Evolutionary conservation across 139 green algal genomes (phyloP).

Genomic region (Chlamydomonas applanata): DNA sequence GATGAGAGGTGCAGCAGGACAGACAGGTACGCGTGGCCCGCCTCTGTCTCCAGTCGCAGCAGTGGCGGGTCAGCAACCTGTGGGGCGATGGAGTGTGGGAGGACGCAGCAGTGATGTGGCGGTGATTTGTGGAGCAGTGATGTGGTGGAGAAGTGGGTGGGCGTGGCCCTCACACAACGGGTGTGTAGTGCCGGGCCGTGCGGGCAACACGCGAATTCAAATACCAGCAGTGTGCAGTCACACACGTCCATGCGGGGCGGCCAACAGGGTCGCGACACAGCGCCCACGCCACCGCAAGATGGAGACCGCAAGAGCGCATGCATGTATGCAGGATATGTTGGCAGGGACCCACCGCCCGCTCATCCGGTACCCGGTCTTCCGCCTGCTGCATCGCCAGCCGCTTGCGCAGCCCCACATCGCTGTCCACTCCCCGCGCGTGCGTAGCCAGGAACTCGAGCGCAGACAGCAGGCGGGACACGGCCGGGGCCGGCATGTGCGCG

Average conservation of each 20-base stretch:
- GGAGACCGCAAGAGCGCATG: no score
- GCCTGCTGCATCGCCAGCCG: constrained; percentile 60
- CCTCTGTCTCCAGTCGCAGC: constrained; percentile 88
- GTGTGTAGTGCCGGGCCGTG: no score
- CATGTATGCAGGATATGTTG: neutral
- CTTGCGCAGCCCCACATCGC: constrained; percentile 60
- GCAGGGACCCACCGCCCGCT: constrained; percentile 8
- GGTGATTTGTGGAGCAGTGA: no score
- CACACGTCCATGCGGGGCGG: no score
- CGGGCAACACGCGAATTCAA: no score
- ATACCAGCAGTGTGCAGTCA: no score
- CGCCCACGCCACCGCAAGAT: no score
- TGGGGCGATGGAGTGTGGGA: neutral
- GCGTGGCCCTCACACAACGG: no score
- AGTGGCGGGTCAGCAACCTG: constrained; percentile 86
- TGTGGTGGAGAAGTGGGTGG: no score
- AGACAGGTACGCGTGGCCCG: constrained; percentile 80
- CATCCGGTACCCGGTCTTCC: constrained; percentile 54
- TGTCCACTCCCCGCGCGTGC: constrained; percentile 69
- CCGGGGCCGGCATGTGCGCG: constrained; percentile 2
- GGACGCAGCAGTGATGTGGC: no score
- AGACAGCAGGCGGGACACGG: constrained; percentile 5
- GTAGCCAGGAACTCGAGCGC: constrained; percentile 57
- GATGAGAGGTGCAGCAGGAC: constrained; percentile 34
- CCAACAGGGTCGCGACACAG: no score